A percentile compares a stretch with the other conserved stretches of the same genome.
Evolutionary conservation across 805 yeast genomes (phyloP).

Genomic region (Yamadazyma ubonensis): DNA sequence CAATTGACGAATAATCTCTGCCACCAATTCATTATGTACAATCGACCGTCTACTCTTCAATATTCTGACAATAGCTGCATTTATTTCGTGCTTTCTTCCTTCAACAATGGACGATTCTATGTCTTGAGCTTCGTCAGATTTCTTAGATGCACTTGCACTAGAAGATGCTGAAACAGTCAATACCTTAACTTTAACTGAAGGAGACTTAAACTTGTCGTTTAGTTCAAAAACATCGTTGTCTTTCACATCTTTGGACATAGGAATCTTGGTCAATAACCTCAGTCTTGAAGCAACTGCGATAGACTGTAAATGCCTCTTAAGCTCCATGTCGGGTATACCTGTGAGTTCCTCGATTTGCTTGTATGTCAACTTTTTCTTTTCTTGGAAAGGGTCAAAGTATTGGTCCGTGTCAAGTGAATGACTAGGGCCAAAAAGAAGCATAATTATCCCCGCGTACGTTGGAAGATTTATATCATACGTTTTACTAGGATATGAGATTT

Average conservation of each 20-base stretch:
- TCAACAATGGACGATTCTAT: slow-evolving; percentile 59
- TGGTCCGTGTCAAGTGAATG: slow-evolving; percentile 24
- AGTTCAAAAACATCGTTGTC: slow-evolving; percentile 62
- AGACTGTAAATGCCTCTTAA: slow-evolving; percentile 76
- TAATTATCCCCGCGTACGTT: slow-evolving; percentile 73
- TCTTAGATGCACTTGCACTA: slow-evolving; percentile 16
- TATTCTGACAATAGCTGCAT: slow-evolving; percentile 85
- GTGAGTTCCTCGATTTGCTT: slow-evolving; percentile 65
- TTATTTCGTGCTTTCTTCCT: slow-evolving; percentile 66
- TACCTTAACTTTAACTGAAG: slow-evolving; percentile 69
- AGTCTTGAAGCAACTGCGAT: slow-evolving; percentile 81
- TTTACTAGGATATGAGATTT: slow-evolving; percentile 63
- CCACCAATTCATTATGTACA: slow-evolving; percentile 64
- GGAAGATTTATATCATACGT: slow-evolving; percentile 81
- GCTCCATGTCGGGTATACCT: slow-evolving; percentile 68
- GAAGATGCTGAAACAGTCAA: slow-evolving; percentile 53
- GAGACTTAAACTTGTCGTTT: slow-evolving; percentile 67
- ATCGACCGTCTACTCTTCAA: slow-evolving; percentile 72
- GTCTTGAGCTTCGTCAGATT: slow-evolving; percentile 50
- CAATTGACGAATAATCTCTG: slow-evolving; percentile 61
- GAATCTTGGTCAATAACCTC: slow-evolving; percentile 68
- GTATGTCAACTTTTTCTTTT: slow-evolving; percentile 53
- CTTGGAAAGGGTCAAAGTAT: slow-evolving; percentile 40
- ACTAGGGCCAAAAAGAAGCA: slow-evolving; percentile 60
- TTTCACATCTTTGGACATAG: slow-evolving; percentile 70